Evolutionary conservation across 2,329 filamentous ascomycete genomes (phyloP).

Genomic region (Ceratocystis cacaofunesta): DNA sequence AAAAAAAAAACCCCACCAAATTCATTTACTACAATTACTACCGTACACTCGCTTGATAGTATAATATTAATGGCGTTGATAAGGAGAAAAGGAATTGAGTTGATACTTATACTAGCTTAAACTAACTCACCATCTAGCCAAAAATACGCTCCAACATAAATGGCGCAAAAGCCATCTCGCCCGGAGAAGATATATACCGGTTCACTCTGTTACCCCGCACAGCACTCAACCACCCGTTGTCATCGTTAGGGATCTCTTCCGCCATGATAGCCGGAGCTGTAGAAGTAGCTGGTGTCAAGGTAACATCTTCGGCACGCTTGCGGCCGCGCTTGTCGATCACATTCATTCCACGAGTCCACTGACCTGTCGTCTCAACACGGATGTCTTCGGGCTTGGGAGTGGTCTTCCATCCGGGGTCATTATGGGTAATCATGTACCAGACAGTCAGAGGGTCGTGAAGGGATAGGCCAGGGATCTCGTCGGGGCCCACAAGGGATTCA

Average conservation of each 20-base stretch:
- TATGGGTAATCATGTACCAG: conserved; percentile 58
- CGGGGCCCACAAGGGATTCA: conserved; percentile 44
- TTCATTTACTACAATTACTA: neutral
- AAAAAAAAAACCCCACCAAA: neutral
- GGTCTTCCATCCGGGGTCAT: conserved; percentile 42
- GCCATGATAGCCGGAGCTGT: conserved; percentile 27
- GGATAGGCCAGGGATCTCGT: conserved; percentile 43
- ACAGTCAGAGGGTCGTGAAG: conserved; percentile 67
- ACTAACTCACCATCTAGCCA: conserved; percentile 25
- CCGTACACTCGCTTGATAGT: neutral
- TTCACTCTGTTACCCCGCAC: conserved; percentile 66
- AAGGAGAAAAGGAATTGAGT: neutral
- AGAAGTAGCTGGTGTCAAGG: conserved; percentile 28
- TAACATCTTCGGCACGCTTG: conserved; percentile 33
- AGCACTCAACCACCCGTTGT: conserved; percentile 57
- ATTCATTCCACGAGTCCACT: conserved; percentile 91
- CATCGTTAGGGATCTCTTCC: conserved; percentile 52
- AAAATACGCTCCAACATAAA: conserved; percentile 54
- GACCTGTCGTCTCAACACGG: conserved; percentile 73
- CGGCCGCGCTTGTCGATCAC: conserved; percentile 59
- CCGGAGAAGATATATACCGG: conserved; percentile 56
- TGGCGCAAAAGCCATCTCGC: conserved; percentile 49
- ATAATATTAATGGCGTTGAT: neutral
- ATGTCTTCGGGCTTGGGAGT: conserved; percentile 59
- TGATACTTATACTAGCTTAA: neutral